Conservation (phyloP, 805 yeast genomes). For the Tanozyma kutaoensis region DNA sequence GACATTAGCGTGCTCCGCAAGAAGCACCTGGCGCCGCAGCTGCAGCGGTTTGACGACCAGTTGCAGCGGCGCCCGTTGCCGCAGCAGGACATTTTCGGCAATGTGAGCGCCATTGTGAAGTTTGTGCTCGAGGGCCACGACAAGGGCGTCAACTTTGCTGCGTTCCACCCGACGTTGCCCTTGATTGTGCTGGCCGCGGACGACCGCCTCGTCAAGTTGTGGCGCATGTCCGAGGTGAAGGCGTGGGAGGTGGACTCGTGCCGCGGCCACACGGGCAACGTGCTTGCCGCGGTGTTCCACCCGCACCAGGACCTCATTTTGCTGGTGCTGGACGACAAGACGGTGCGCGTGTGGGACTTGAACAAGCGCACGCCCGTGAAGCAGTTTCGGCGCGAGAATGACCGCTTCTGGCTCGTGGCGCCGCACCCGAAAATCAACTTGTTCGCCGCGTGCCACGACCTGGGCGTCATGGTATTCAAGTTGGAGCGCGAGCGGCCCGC, state of each 20-base stretch:
- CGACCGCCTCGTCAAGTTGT: conserved; percentile 85
- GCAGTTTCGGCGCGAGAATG: conserved; percentile 87
- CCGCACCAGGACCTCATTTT: conserved; percentile 86
- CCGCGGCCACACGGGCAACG: conserved; percentile 94
- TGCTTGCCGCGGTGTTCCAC: conserved; percentile 80
- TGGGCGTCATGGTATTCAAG: conserved; percentile 97
- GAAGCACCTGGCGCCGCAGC: conserved; percentile 69
- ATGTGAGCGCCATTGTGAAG: conserved; percentile 87
- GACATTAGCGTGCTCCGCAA: conserved; percentile 91
- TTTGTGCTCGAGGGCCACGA: conserved; percentile 96
- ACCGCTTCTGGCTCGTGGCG: conserved; percentile 87
- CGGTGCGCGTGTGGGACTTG: conserved; percentile 93
- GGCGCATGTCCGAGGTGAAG: conserved; percentile 96
- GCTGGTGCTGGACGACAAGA: conserved; percentile 92
- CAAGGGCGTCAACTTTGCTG: conserved; percentile 97
- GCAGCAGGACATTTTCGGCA: conserved; percentile 89
- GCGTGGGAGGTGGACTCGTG: conserved; percentile 99
- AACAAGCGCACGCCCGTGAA: conserved; percentile 88
- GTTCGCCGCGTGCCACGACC: conserved; percentile 93
- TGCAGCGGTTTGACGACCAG: conserved; percentile 39
- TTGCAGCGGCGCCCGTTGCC: conserved; percentile 51
- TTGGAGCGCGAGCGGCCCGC: conserved; percentile 97
- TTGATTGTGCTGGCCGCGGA: conserved; percentile 93
- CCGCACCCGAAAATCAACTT: conserved; percentile 84
- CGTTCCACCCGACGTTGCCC: conserved; percentile 95